Base-by-base conservation (phyloP, 768 basidiomycete genomes). In the Suillus fuscotomentosus region DNA sequence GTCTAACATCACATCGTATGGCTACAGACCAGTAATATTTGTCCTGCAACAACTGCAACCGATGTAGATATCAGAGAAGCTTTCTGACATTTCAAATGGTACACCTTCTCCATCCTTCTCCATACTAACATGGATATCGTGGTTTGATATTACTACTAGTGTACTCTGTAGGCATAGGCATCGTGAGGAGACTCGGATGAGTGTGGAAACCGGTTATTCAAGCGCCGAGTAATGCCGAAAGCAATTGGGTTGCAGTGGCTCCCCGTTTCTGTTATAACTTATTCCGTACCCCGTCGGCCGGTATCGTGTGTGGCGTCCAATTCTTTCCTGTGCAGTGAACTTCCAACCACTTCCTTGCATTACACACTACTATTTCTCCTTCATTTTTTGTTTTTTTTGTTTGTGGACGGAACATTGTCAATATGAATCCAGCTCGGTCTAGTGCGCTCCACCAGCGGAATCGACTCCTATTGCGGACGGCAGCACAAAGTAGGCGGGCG, bases 221-320 rank as follows among this genome's bases (percentile, higher is more conserved):
- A 59, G 41, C 41, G 24, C 57, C 57, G 57, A 59, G 57, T 59
- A 59, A 59, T 20, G 41, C 57, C 57, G 57, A 59, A 20, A 17
- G 39, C 2, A 24, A 20, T 59, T 20, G 57, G 39, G 24, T 9
- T 3, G 27, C 27, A 15, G 39, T 59, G 57, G 39, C 51, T 53
- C 27, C 51, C 27, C 9, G 24, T 24, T 41, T 39, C 31, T 22
- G 24, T 59, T 17, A 41, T 41, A 41, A 41, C 13, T 39, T 39
- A 39, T 59, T 59, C 56, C 56, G 56, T 17, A 7, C 36, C 24
- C 41, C 41, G 41, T 59, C 57, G 57, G 57, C 57, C 57, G 57
- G 20, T 24, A 27, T 59, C 24, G 24, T 22, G 22, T 1, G 22
- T 1, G 56, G 38, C 22, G 27, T 31, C 14, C 51, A 34, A 20